A percentile compares a stretch with the other conserved stretches of the same genome.
Evolutionary conservation across 805 yeast species (phyloP).

Genomic region (Peterozyma toletana): DNA sequence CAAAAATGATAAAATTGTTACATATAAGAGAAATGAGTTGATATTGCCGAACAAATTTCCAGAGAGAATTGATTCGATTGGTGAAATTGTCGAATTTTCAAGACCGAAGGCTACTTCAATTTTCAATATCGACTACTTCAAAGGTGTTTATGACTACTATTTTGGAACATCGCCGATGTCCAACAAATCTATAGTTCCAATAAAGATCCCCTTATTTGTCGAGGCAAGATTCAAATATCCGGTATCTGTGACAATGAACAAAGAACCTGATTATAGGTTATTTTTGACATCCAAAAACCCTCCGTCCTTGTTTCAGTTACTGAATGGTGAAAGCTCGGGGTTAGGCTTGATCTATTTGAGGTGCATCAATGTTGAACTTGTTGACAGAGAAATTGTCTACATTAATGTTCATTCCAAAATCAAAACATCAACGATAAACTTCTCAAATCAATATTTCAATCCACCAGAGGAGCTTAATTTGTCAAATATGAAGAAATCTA

Average conservation of each 20-base stretch:
- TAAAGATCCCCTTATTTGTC: slow-evolving; percentile 33
- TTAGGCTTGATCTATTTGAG: slow-evolving; percentile 37
- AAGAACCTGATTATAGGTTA: slow-evolving; percentile 18
- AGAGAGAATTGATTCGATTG: slow-evolving; percentile 31
- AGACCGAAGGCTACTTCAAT: not conserved
- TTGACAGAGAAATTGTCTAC: slow-evolving; percentile 17
- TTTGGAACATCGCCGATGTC: slow-evolving; percentile 10
- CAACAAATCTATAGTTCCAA: slow-evolving; percentile 13
- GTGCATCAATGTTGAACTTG: slow-evolving; percentile 25
- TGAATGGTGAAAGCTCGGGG: slow-evolving; percentile 37
- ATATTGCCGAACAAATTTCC: slow-evolving; percentile 32
- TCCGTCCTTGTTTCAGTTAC: slow-evolving; percentile 21
- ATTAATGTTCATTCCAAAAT: slow-evolving; percentile 16
- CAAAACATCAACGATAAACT: slow-evolving; percentile 6
- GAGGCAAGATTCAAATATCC: slow-evolving; percentile 46
- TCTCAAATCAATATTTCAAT: slow-evolving; percentile 12
- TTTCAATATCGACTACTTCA: not conserved
- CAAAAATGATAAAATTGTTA: slow-evolving; percentile 27
- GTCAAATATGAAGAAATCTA: slow-evolving; percentile 13
- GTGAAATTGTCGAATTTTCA: not conserved
- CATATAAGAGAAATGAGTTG: slow-evolving; percentile 36
- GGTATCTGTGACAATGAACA: slow-evolving; percentile 36
- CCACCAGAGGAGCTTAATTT: slow-evolving; percentile 15
- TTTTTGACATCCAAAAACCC: slow-evolving; percentile 14
- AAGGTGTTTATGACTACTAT: not conserved